Percentiles rank a stretch among this genome's conserved stretches.
Conservation (phyloP, 257 asterid genomes). For the Plantago ovata region DNA sequence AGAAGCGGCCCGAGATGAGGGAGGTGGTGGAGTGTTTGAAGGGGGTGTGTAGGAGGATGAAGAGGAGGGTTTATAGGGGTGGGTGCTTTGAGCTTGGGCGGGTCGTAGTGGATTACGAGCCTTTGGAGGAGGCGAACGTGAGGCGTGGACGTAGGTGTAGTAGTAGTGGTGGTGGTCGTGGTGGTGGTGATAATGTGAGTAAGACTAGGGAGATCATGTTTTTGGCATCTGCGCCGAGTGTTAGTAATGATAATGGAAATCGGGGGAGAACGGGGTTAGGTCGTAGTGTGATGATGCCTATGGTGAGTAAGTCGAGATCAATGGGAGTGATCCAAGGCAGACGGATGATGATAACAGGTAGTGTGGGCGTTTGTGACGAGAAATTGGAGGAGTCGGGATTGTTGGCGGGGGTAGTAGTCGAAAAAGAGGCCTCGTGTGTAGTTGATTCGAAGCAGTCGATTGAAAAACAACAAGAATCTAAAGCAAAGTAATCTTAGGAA, state of each 20-base stretch:
- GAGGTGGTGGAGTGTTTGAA: conserved; percentile 64
- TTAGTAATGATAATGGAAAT: conserved; percentile 58
- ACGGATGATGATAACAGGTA: conserved; percentile 23
- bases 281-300: conserved; percentile 46
- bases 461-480: too few relatives aligned
- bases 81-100: conserved; percentile 41
- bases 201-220: conserved; percentile 21
- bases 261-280: conserved; percentile 44
- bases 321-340: conserved; percentile 37
- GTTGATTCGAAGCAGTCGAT: too few relatives aligned
- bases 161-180: conserved; percentile 61
- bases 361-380: too few relatives aligned
- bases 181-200: conserved; percentile 38
- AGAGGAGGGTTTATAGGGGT: conserved; percentile 1
- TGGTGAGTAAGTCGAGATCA: conserved; percentile 28
- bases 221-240: conserved; percentile 10
- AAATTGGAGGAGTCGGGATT: conserved; percentile 44
- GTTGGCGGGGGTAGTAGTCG: not conserved
- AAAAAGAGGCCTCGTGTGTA: too few relatives aligned
- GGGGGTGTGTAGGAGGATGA: conserved; percentile 35
- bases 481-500: too few relatives aligned
- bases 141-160: conserved; percentile 32
- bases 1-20: conserved; percentile 72
- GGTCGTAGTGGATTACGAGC: conserved; percentile 58
- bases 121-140: conserved; percentile 54